Conservation (phyloP, 768 basidiomycete genomes). For the Trametes sanguinea region DNA sequence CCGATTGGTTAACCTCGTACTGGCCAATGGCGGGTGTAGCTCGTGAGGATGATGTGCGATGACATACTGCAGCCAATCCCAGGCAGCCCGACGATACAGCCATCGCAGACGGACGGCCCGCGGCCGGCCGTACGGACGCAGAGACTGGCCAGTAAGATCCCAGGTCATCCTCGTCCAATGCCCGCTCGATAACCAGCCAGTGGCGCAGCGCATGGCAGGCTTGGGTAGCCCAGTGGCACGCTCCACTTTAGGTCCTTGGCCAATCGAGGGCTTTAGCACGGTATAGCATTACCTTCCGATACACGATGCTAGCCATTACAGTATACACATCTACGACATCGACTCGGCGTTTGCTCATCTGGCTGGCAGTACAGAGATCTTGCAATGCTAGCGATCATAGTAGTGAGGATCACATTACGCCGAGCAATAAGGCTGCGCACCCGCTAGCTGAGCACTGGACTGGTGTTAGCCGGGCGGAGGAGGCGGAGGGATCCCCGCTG, state of each 20-base stretch:
- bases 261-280: background rate
- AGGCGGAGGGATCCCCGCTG: background rate
- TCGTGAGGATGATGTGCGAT: background rate
- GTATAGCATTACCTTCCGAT: too few species aligned
- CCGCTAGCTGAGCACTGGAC: background rate
- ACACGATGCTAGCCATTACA: too few species aligned
- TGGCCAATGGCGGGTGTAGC: background rate
- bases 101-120: too few species aligned
- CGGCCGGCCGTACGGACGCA: background rate
- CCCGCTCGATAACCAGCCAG: conserved; percentile 6
- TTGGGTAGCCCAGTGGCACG: background rate
- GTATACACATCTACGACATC: too few species aligned
- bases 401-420: background rate
- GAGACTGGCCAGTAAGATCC: background rate
- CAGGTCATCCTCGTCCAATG: background rate
- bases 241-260: background rate
- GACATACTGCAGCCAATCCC: too few species aligned
- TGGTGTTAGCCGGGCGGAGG: too few species aligned
- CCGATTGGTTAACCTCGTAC: background rate
- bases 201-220: background rate
- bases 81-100: too few species aligned
- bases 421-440: background rate
- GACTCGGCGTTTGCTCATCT: background rate
- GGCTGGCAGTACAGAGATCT: background rate
- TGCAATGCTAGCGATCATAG: background rate